Conservation (phyloP, 108 stramenopile species). For the Skeletonema potamos region DNA sequence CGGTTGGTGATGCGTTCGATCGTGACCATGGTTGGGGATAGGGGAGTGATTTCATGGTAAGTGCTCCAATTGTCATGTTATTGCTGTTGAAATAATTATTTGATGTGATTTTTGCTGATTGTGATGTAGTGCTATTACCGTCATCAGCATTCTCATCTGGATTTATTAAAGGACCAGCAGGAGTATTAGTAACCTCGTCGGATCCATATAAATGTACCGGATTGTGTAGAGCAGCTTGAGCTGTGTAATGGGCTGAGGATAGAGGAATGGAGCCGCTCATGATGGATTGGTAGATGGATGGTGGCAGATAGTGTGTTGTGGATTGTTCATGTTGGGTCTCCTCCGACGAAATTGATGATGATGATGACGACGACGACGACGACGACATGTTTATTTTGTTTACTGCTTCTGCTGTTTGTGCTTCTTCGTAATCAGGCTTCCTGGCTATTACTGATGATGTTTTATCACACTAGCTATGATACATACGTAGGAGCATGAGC, state of each 20-base stretch:
- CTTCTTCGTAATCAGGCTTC: too few relatives aligned
- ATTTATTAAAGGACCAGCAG: slow-evolving; percentile 27
- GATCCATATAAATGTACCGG: slow-evolving; percentile 43
- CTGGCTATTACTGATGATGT: too few relatives aligned
- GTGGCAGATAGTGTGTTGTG: not conserved
- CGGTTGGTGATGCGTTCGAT: slow-evolving; percentile 49
- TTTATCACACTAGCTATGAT: too few relatives aligned
- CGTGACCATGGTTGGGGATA: slow-evolving; percentile 69
- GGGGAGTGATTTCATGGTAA: slow-evolving; percentile 56
- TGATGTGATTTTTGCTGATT: not conserved
- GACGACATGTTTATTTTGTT: too few relatives aligned
- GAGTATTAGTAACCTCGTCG: slow-evolving; percentile 36
- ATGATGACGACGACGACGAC: not conserved
- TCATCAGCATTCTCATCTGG: not conserved
- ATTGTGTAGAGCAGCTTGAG: slow-evolving; percentile 66
- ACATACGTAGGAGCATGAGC: too few relatives aligned
- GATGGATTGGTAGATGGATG: slow-evolving; percentile 66
- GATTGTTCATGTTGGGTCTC: not conserved
- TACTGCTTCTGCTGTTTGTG: too few relatives aligned
- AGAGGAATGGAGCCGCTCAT: slow-evolving; percentile 50
- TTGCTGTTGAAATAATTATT: not conserved
- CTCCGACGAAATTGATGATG: not conserved
- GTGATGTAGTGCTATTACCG: not conserved
- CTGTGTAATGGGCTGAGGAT: slow-evolving; percentile 56
- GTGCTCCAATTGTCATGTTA: slow-evolving; percentile 20